phyloP scores from a whole-genome alignment of 2,329 filamentous ascomycete genomes.

The Alternaria arbusti region DNA sequence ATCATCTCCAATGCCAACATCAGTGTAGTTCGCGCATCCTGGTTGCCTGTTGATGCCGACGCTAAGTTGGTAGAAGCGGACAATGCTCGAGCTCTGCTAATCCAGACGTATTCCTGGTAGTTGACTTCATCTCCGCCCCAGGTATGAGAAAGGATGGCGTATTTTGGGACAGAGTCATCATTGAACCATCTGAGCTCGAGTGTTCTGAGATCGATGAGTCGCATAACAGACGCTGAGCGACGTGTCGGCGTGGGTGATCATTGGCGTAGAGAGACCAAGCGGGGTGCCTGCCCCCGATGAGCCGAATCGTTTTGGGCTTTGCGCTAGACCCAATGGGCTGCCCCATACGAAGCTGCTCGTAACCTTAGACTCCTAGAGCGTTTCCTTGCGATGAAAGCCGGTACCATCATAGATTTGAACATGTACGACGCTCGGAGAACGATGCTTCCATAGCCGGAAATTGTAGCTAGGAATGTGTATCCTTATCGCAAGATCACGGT shows the following conservation, averaged over 20 bases:
- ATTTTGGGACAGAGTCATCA: slow-evolving; percentile 26
- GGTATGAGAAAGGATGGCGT: slow-evolving; percentile 33
- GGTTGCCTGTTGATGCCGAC: slow-evolving; percentile 2
- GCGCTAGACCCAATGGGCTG: not conserved
- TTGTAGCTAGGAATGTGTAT: not conserved
- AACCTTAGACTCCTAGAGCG: not conserved
- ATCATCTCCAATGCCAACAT: slow-evolving; percentile 30
- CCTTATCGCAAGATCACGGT: not conserved
- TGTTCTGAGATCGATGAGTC: slow-evolving; percentile 33
- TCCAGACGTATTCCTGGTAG: slow-evolving; percentile 26
- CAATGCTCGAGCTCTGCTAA: slow-evolving; percentile 18
- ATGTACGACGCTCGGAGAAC: not conserved
- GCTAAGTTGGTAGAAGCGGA: slow-evolving; percentile 5
- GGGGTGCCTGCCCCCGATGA: slow-evolving; percentile 6
- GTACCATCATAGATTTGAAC: not conserved
- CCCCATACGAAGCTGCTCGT: not conserved
- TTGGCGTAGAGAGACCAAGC: not conserved
- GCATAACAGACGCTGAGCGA: slow-evolving; percentile 23
- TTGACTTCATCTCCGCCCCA: slow-evolving; percentile 26
- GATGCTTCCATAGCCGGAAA: not conserved
- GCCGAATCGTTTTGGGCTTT: not conserved
- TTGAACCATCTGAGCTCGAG: slow-evolving; percentile 29
- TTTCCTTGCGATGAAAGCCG: not conserved
- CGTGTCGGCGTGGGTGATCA: not conserved
- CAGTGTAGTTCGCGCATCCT: slow-evolving; percentile 16